phyloP scores from a whole-genome alignment of 2,329 filamentous ascomycete species.

The Colletotrichum tanaceti region DNA sequence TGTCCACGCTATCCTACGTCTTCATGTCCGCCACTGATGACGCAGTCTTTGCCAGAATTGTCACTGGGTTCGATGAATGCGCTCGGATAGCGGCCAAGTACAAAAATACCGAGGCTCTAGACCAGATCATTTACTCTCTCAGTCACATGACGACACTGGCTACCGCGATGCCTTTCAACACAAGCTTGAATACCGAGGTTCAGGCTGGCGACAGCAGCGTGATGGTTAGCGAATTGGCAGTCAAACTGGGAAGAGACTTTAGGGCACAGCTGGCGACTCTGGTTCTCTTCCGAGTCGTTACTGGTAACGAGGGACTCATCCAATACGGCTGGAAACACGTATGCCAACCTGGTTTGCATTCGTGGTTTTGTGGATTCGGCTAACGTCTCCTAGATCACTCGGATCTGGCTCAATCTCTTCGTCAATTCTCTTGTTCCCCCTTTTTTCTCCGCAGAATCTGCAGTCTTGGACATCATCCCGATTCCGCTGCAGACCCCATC shows the following conservation, averaged over 20 bases:
- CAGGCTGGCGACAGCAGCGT: slow-evolving; percentile 91
- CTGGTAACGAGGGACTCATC: slow-evolving; percentile 83
- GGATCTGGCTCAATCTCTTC: slow-evolving; percentile 95
- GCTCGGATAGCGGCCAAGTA: slow-evolving; percentile 91
- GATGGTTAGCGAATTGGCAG: slow-evolving; percentile 98
- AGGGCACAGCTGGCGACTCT: slow-evolving; percentile 93
- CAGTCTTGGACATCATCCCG: slow-evolving; percentile 76
- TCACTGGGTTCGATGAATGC: slow-evolving; percentile 95
- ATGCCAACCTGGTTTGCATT: slow-evolving; percentile 49
- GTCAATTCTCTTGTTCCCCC: slow-evolving; percentile 92
- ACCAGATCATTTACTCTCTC: slow-evolving; percentile 91
- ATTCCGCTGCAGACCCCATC: slow-evolving; percentile 93
- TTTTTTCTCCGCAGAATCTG: slow-evolving; percentile 74
- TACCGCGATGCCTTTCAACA: slow-evolving; percentile 80
- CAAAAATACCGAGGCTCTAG: slow-evolving; percentile 84
- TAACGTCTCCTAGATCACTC: slow-evolving; percentile 75
- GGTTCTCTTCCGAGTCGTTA: slow-evolving; percentile 93
- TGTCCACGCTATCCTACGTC: slow-evolving; percentile 95
- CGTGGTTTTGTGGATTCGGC: slow-evolving; percentile 35
- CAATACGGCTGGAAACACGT: slow-evolving; percentile 82
- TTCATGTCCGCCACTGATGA: slow-evolving; percentile 99
- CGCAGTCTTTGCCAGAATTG: slow-evolving; percentile 90
- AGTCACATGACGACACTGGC: slow-evolving; percentile 91
- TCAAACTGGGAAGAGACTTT: slow-evolving; percentile 94
- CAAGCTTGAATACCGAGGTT: slow-evolving; percentile 92